A percentile compares a stretch with the other conserved stretches of the same genome.
Conservation (phyloP, 805 yeast species). For the Candida khao-thaluensis region DNA sequence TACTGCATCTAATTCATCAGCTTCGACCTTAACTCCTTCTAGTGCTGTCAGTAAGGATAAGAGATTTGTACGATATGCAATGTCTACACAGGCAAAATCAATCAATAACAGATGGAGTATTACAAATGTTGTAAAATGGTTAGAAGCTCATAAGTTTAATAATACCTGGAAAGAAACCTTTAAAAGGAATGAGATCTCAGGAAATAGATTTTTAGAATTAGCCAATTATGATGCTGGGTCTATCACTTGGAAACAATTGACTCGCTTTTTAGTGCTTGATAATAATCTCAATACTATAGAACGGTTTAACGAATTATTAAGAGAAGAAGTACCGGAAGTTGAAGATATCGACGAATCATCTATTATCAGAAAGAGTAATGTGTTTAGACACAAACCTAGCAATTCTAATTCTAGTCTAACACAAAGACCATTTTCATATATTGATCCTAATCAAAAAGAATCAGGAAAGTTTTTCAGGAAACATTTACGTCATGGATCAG, state of each 20-base stretch:
- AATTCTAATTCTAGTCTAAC: constrained; percentile 20
- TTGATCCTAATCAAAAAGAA: constrained; percentile 31
- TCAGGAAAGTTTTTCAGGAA: constrained; percentile 53
- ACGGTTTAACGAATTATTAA: constrained; percentile 39
- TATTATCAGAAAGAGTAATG: constrained; percentile 26
- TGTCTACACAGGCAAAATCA: constrained; percentile 33
- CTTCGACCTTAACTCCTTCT: constrained; percentile 29
- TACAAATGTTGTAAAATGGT: constrained; percentile 67
- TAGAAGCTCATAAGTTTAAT: constrained; percentile 66
- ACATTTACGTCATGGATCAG: constrained; percentile 55
- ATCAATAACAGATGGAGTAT: constrained; percentile 61
- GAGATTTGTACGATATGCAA: constrained; percentile 43
- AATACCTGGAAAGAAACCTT: constrained; percentile 72
- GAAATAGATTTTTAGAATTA: constrained; percentile 63
- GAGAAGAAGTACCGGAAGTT: constrained; percentile 15
- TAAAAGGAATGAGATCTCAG: constrained; percentile 53
- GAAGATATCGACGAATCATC: constrained; percentile 10
- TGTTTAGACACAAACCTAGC: constrained; percentile 24
- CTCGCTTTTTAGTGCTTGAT: constrained; percentile 33
- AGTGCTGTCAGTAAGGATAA: constrained; percentile 34
- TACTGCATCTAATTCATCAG: constrained; percentile 27
- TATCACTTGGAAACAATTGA: constrained; percentile 46
- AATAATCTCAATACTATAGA: constrained; percentile 52
- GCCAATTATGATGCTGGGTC: constrained; percentile 58
- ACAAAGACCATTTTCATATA: constrained; percentile 40